phyloP scores from a whole-genome alignment of 768 basidiomycete species.

The Rickenella mellea region DNA sequence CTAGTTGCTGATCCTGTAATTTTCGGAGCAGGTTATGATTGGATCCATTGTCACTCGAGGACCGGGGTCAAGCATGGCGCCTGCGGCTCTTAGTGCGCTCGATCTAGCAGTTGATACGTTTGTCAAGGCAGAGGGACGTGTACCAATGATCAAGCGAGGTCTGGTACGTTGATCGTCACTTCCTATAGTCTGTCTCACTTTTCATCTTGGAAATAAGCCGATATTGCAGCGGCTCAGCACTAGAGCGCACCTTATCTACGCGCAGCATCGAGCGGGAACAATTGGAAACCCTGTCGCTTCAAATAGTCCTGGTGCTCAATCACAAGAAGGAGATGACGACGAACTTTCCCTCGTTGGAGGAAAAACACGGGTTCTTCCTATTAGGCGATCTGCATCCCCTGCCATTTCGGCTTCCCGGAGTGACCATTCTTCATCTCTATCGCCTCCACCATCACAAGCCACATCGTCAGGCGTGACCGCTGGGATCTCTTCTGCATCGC shows the following conservation, averaged over 20 bases:
- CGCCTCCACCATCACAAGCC: no score
- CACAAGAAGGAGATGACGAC: constrained; percentile 1
- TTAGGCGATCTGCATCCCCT: no score
- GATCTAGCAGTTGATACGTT: constrained; percentile 59
- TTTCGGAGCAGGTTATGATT: constrained; percentile 47
- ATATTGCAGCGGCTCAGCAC: not conserved
- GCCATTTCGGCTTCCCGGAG: no score
- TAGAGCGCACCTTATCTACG: not conserved
- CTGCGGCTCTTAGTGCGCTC: constrained; percentile 57
- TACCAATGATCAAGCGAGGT: constrained; percentile 17
- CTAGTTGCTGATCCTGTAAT: not conserved
- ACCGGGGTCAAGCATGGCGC: constrained; percentile 57
- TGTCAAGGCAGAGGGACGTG: constrained; percentile 35
- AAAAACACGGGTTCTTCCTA: constrained; percentile 1
- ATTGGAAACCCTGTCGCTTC: no score
- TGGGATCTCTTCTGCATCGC: no score
- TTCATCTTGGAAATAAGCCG: not conserved
- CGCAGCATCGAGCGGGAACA: not conserved
- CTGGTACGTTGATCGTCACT: not conserved
- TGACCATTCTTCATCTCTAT: no score
- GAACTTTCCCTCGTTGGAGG: constrained; percentile 7
- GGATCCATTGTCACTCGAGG: constrained; percentile 39
- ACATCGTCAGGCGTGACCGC: no score
- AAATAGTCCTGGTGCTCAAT: no score
- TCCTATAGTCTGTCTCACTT: not conserved